Base-by-base conservation (phyloP, 768 basidiomycete species). In the Pleurotus platypus region DNA sequence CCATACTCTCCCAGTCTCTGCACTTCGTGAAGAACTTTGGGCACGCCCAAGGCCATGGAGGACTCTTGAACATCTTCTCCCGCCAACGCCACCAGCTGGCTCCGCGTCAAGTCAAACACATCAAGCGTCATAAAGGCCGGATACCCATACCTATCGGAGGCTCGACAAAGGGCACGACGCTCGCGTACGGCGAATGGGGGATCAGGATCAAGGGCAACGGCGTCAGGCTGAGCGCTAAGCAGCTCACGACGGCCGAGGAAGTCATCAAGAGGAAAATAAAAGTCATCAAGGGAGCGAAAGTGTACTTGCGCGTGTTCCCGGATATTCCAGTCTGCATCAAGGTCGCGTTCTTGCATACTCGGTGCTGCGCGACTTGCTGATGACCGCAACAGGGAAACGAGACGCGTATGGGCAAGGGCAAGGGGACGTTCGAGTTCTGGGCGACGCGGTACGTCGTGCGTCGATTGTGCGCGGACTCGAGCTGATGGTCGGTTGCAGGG, bases 381-480 rank as follows among this genome's bases (percentile, higher is more conserved):
- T 35, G 24, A 5, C 12, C 12, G 26, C 20, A 57, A 5, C 59
- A 94, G 92, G 96, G 97, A 55, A 98, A 97, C 64, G 95, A 98
- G 72, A 95, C 94, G 4, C 90, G 97, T 80, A 98, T 98, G 97
- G 97, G 97, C 50, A 98, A 98, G 74, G 97, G 97, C 58, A 99
- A 99, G 71, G 97, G 97, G 46, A 84, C 90, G 0, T 98, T 98
- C 64, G 97, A 98, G 67, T 98, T 81, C 69, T 99, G 97, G 97
- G 92, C 95, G 26, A 92, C 90, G 58, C 84, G 92, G 92, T 30
- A 30, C 8, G 93, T 64, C 55, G 84, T 66, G 1, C 24, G 6
- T 40, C 18, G n/a, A 18, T 18, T 55, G 11, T 12, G 9, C 15
- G 12, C 22, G 18, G 9, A 30, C 7, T 30, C 39, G 39, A 30